Evolutionary conservation across 192 early-diverging fungal genomes (phyloP), one percentile per base, ranked within the genome.

Genomic region (Umbelopsis sp.): DNA sequence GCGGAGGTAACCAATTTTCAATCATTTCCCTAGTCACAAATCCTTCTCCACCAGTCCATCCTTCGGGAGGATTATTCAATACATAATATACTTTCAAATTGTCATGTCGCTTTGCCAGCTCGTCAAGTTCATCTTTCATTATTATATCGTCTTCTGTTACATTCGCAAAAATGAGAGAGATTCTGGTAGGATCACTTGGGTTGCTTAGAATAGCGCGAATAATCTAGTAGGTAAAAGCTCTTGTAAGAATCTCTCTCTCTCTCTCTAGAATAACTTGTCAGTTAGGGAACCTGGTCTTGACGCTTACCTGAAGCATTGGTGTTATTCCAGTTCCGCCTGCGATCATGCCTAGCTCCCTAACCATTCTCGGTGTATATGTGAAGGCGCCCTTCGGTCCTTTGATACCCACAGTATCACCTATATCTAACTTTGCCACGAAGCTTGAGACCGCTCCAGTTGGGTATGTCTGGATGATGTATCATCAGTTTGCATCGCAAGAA

Each of bases 251-350:
- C 1, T 41, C 38, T 41, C 38, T 41, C 3, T 38, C 38, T 41
- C 7, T 11, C 36, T 11, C 22, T 25, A 26, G 29, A 1, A 17
- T 12, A 20, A 20, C 56, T 26, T 29, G n/a, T 62, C 25, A 17
- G 26, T 4, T 26, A 2, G 16, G 12, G 4, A 38, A 45, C 36
- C 25, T 24, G 62, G 24, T 22, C 9, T 53, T 20, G 16, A 5
- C 8, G 45, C 44, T 25, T 68, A 81, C 49, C 68, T 74, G 71
- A n/a, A 70, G 43, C 87, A 90, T 90, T 50, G 91, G 91, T 0
- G 92, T 92, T 69, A 93, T 86, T 54, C 91, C 91, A 0, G 90
- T 84, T 17, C 93, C 93, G 51, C 92, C 79, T 53, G 93, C 93
- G 59, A 94, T 84, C 85, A 94, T 80, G 26, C 82, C 89, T 43